Evolutionary conservation across 1,284 basidiomycete species (phyloP).

Genomic region (Schizophyllum amplum): DNA sequence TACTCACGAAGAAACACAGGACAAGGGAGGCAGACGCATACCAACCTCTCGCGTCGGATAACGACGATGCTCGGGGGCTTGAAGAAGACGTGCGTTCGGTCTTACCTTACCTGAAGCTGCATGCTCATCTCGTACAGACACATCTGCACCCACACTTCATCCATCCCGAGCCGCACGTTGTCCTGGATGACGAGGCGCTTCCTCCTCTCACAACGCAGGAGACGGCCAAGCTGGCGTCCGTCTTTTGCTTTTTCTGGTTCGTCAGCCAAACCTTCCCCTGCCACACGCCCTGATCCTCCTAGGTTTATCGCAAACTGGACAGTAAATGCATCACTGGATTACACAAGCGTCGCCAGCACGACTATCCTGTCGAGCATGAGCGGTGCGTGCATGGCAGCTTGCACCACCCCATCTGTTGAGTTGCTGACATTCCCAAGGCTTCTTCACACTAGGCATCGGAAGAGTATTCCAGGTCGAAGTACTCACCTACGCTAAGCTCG

Average conservation of each 20-base stretch:
- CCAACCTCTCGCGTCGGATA: neutral
- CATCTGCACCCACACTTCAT: neutral
- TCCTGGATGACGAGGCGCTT: conserved; percentile 14
- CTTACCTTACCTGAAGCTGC: neutral
- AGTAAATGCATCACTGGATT: conserved; percentile 73
- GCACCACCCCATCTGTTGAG: neutral
- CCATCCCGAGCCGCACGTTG: neutral
- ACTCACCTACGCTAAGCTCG: conserved; percentile 68
- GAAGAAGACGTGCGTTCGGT: neutral
- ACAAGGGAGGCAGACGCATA: neutral
- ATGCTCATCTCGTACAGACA: neutral
- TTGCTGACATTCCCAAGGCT: conserved; percentile 45
- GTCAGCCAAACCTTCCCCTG: neutral
- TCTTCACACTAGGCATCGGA: conserved; percentile 89
- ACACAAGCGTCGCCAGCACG: conserved; percentile 86
- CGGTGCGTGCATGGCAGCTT: conserved; percentile 42
- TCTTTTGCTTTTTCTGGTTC: conserved; percentile 76
- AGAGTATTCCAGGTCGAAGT: conserved; percentile 79
- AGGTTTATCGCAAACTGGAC: conserved; percentile 85
- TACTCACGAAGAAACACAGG: neutral
- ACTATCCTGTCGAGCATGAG: conserved; percentile 87
- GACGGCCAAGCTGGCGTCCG: conserved; percentile 69
- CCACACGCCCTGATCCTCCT: neutral
- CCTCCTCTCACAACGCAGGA: conserved; percentile 57
- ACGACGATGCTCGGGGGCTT: neutral